Base-by-base conservation (phyloP, 306 rosid species). In the Sechiopsis laciniata region DNA sequence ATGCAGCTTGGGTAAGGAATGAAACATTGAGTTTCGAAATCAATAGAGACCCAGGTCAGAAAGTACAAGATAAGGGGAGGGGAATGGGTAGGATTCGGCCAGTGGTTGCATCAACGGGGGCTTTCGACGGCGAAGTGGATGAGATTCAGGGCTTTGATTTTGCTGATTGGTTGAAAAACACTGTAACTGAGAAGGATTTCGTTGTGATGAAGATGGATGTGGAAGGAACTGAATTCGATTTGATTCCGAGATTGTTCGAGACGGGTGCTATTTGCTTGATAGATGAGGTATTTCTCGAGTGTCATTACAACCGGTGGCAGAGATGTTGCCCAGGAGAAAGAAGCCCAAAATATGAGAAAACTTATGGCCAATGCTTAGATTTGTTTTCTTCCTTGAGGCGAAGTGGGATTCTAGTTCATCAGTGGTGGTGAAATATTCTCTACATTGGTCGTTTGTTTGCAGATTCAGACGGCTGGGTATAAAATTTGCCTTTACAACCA, bases 181-280 rank as follows among this genome's bases (percentile, higher is more conserved):
- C 88, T 0, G 91, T 89, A 20, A 69, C 87, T 0, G 91, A 58
- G 85, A 86, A 80, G 74, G 99, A 95, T 81, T 95, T 86, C 73
- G 97, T 91, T 77, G 99, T 95, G 93, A 89, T 95, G 95, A 95
- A 95, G 79, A 95, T 95, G 99, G 99, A 95, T 76, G 97, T 95
- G 63, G 99, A 95, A 78, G 97, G 99, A 78, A 89, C 99, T 0
- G 99, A 91, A 69, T 91, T 95, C 35, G 93, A 95, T 77, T 81
- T 95, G 81, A 91, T 91, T 72, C 97, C 99, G 0, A 87, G 91
- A 72, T 77, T 95, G 86, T 83, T 86, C 68, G 87, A 95, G 79
- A 85, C 96, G 0, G 99, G 99, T 56, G 99, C 99, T 0, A 89
- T 95, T 24, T 95, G 97, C 76, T 87, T 91, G 91, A 78, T 95